Conservation (phyloP, 148 eudicot species). For the Nyssa sinensis region DNA sequence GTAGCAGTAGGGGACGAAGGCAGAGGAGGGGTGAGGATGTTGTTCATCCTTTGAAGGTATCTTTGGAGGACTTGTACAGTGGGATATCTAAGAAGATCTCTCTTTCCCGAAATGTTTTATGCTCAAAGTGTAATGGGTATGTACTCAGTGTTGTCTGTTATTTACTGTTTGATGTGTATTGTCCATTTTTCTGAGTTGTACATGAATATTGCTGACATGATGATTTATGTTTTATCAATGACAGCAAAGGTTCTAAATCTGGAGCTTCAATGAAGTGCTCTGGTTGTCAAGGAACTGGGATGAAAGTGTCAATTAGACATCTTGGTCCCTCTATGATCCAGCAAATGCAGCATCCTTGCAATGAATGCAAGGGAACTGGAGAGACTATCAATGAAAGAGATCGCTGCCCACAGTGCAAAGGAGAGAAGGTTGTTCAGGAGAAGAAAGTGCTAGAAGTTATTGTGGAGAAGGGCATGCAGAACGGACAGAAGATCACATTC, state of each 20-base stretch:
- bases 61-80: conserved; percentile 64
- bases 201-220: neutral
- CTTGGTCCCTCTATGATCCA: conserved; percentile 75
- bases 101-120: conserved; percentile 54
- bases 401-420: conserved; percentile 67
- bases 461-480: conserved; percentile 81
- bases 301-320: conserved; percentile 63
- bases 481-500: conserved; percentile 67
- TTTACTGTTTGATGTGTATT: neutral
- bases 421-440: conserved; percentile 63
- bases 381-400: conserved; percentile 61
- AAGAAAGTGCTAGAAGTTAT: conserved; percentile 67
- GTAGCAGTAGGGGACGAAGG: conserved; percentile 62
- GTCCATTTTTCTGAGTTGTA: neutral
- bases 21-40: conserved; percentile 81
- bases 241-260: conserved; percentile 72
- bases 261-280: conserved; percentile 68
- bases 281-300: conserved; percentile 69
- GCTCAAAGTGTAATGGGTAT: conserved; percentile 57
- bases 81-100: conserved; percentile 73
- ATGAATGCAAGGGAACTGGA: conserved; percentile 73
- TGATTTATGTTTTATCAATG: neutral
- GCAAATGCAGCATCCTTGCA: conserved; percentile 78
- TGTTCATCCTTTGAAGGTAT: conserved; percentile 70
- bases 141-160: neutral